Base-by-base conservation (phyloP, 1,284 basidiomycete species). In the Cystobasidiaceae sp. region DNA sequence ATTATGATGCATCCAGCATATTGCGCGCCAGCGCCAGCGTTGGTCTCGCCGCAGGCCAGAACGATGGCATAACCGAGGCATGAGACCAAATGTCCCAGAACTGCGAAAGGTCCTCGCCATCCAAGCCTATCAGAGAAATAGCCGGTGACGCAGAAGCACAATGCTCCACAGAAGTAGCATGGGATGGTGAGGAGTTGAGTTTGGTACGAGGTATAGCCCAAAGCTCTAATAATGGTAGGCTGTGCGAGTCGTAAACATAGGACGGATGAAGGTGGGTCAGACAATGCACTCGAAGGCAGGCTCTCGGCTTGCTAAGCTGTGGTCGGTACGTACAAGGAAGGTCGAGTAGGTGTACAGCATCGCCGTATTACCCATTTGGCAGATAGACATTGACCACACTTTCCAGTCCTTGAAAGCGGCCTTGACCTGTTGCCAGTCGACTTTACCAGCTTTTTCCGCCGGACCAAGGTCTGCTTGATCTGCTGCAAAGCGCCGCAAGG, bases 401-500 rank as follows among this genome's bases (percentile, higher is more conserved):
- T 48, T 48, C 45, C 45, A 48, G 23, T 48, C 45, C 45, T 48
- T 48, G 45, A 48, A 48, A 25, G 45, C 45, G 13, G 45, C 45
- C 21, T 25, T 15, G 17, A 48, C 45, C 23, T 48, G 13, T 25
- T 23, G 9, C 45, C 45, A 48, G 23, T 48, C 45, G 13, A 48
- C 45, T 48, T 48, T 48, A 19, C 45, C 45, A 17, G 45, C 45
- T 25, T 48, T 48, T 19, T 48, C 45, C 8, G 23, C 23, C 11
- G 45, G 45, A 15, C 17, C 45, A 15, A 48, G 45, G 21, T 13
- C 11, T 17, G 45, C 45, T 48, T 48, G 45, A 48, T 48, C 45
- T 15, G 45, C 45, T 11, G 13, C 45, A 19, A 48, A 48, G 13
- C 45, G 45, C 8, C 23, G 45, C 21, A 48, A 48, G 23, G 9